Evolutionary conservation across 225 moss, liverwort and hornwort genomes (phyloP).

Genomic region (Sphagnum contortum): DNA sequence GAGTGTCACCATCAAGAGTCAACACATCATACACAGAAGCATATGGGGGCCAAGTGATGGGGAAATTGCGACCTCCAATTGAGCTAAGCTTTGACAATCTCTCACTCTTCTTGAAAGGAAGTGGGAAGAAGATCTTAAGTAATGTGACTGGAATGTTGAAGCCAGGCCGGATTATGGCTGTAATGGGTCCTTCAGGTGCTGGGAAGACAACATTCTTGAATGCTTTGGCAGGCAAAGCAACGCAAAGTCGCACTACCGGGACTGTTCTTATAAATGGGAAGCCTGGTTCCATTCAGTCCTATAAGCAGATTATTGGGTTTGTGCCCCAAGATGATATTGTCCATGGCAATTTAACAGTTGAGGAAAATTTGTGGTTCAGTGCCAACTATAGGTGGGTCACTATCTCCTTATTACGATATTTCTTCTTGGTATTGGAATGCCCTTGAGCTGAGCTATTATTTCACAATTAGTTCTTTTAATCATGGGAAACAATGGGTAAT

Average conservation of each 20-base stretch:
- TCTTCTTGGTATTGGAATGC: too few relatives aligned
- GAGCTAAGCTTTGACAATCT: conserved; percentile 76
- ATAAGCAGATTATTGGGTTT: conserved; percentile 80
- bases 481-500: too few relatives aligned
- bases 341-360: conserved; percentile 80
- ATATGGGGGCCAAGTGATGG: conserved; percentile 17
- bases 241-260: conserved; percentile 61
- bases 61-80: conserved; percentile 45
- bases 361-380: conserved; percentile 91
- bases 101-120: conserved; percentile 66
- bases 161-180: conserved; percentile 68
- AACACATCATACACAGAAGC: conserved; percentile 17
- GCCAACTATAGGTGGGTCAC: conserved; percentile 62
- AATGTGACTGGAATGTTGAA: conserved; percentile 74
- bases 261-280: conserved; percentile 73
- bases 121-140: conserved; percentile 68
- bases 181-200: conserved; percentile 94
- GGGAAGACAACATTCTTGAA: conserved; percentile 92
- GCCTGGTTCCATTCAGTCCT: conserved; percentile 69
- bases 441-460: too few relatives aligned
- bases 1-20: conserved; percentile 5
- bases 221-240: conserved; percentile 84
- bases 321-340: conserved; percentile 97
- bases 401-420: background rate
- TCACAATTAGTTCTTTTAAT: too few relatives aligned